A percentile compares a stretch with the other conserved stretches of the same genome.
Conservation (phyloP, 148 eudicot species). For the Dysphania ambrosioides region DNA sequence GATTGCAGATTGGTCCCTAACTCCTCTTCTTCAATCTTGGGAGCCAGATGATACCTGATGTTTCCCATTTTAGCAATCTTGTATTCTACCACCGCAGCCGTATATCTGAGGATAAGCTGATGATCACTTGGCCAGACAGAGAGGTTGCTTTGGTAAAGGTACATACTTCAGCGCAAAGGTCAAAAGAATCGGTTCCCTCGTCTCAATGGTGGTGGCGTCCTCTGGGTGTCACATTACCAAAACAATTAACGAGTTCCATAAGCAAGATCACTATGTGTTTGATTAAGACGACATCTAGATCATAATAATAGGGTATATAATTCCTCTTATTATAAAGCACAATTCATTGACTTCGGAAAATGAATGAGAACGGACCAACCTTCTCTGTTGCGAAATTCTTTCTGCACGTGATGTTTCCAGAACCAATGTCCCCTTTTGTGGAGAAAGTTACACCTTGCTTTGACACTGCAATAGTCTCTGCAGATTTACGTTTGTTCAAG, state of each 20-base stretch:
- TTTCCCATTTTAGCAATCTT: conserved; percentile 72
- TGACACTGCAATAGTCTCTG: conserved; percentile 59
- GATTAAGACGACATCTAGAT: neutral
- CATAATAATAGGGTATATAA: neutral
- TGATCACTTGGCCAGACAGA: conserved; percentile 51
- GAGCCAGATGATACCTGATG: conserved; percentile 68
- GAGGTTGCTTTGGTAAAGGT: conserved; percentile 66
- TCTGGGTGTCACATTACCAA: conserved; percentile 46
- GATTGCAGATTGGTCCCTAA: conserved; percentile 30
- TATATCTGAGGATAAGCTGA: conserved; percentile 59
- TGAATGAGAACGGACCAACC: conserved; percentile 27
- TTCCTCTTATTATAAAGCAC: neutral
- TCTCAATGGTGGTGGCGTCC: conserved; percentile 51
- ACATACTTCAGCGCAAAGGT: conserved; percentile 66
- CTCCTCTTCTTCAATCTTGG: conserved; percentile 70
- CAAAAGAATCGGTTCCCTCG: conserved; percentile 44
- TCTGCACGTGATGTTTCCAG: conserved; percentile 56
- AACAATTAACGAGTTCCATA: neutral
- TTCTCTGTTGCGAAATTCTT: conserved; percentile 52
- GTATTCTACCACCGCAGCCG: conserved; percentile 67
- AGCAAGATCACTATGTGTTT: neutral
- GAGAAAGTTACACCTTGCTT: conserved; percentile 72
- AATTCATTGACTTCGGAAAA: neutral
- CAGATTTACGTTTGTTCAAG: conserved; percentile 12
- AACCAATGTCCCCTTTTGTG: conserved; percentile 64